phyloP scores from a whole-genome alignment of 176 grass and related monocot genomes.

The Aegilops umbellulata region DNA sequence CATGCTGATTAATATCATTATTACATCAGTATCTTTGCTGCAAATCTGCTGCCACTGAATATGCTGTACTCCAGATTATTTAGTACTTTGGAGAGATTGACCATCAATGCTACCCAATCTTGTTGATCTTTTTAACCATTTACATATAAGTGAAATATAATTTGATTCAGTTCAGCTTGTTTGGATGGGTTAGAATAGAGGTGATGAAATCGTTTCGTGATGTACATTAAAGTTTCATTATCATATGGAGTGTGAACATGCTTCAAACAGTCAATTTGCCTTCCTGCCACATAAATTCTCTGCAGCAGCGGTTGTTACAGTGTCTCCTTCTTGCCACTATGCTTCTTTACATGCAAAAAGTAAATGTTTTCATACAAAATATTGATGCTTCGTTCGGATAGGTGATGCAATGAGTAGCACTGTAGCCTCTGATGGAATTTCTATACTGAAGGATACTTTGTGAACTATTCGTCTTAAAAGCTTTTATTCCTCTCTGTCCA shows the following conservation, averaged over 20 bases:
- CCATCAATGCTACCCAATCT: neutral
- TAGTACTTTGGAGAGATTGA: neutral
- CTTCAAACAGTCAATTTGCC: neutral
- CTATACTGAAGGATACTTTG: neutral
- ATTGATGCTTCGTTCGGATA: neutral
- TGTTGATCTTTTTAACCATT: neutral
- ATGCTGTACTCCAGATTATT: neutral
- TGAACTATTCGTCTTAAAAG: slow-evolving; percentile 28
- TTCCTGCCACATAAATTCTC: neutral
- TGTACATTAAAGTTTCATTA: neutral
- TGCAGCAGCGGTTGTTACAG: neutral
- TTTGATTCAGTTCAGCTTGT: neutral
- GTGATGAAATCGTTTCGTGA: neutral
- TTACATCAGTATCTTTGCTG: neutral
- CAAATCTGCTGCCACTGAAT: neutral
- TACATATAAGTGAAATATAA: neutral
- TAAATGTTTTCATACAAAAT: neutral
- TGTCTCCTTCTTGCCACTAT: neutral
- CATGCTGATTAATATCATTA: neutral
- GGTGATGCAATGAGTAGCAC: neutral
- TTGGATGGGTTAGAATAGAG: slow-evolving; percentile 1
- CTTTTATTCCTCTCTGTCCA: slow-evolving; percentile 44
- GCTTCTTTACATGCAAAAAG: neutral
- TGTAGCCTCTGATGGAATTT: slow-evolving; percentile 2
- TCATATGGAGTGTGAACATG: neutral